Evolutionary conservation across 306 rosid species (phyloP), one percentile per base, ranked within the genome.

Genomic region (Vigna radiata): DNA sequence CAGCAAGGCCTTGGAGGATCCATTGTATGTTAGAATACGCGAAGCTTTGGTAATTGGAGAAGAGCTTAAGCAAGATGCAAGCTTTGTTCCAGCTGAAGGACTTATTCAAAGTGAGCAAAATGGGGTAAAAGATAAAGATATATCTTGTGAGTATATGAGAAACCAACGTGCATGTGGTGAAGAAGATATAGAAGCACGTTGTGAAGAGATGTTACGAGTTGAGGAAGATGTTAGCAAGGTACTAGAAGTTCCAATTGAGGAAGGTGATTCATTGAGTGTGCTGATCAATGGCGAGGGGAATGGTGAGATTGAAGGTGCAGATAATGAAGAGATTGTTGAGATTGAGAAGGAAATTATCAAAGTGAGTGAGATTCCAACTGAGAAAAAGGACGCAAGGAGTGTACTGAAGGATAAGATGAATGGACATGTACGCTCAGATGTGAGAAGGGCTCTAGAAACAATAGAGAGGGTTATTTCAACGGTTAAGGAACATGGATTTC

Each of bases 381-480:
- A 77, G 71, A 75, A 82, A 63, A 72, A 62, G 21, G 58, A 39
- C 21, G 77, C 81, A 79, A 82, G 59, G 56, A 53, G 43, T 82
- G 53, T 53, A 21, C 19, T 33, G 10, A 81, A 81, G 53, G 83
- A 66, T 33, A 85, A 68, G 56, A 87, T 73, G 73, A 83, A 86
- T 74, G 53, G 76, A 50, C 2, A 53, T 17, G 68, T 92, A 29
- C 89, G 96, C 43, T 74, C 91, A 37, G 90, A 89, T 71, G 98
- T 96, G 77, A 87, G 84, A 81, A 78, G 78, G 69, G 98, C 98
- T 85, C 70, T 92, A 56, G 88, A 82, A 83, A 96, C 98, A 47
- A 67, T 96, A 71, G 98, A 96, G 56, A 87, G 84, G 81, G 91
- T 85, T 49, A 91, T 96, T 67, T 77, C 86, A 21, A 23, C 65